Base-by-base conservation (phyloP, 306 rosid genomes). In the Vigna mungo region DNA sequence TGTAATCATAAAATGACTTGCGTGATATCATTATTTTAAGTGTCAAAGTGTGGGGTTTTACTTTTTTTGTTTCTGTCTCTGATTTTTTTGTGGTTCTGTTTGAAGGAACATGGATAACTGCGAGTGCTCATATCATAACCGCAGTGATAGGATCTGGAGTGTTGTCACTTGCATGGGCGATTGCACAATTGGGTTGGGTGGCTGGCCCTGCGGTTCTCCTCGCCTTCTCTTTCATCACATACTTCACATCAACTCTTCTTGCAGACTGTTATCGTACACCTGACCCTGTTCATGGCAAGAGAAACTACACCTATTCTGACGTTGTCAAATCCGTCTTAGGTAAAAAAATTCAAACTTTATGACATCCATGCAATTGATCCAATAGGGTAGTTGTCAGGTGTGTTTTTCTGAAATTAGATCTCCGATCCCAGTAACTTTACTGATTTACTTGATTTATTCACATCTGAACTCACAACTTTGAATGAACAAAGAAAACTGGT, bases 81-180 rank as follows among this genome's bases (percentile, higher is more conserved):
- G 49, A 12, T 44, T 9, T 63, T 34, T 11, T 20, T 18, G 18
- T 34, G 34, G 21, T 34, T 63, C 30, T 63, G 71, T 4, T 20
- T 66, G 78, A 49, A 92, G 98, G 99, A 66, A 96, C 99, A 18
- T 96, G 98, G 99, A 37, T 92, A 68, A 92, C 99, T 0, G 99
- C 99, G 0, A 96, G 99, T 74, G 99, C 99, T 6, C 99, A 96
- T 46, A 96, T 96, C 17, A 92, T 96, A 70, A 96, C 99, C 7
- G 98, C 99, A 0, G 99, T 96, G 80, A 96, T 96, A 7, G 99
- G 99, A 1, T 96, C 99, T 0, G 99, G 99, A 9, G 99, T 96
- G 78, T 72, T 96, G 10, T 96, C 99, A 0, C 85, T 96, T 75
- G 98, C 99, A 11, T 96, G 98, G 98, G 89, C 98, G 1, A 91